Evolutionary conservation across 148 eudicot species (phyloP).

Genomic region (Vaccinium corymbosum): DNA sequence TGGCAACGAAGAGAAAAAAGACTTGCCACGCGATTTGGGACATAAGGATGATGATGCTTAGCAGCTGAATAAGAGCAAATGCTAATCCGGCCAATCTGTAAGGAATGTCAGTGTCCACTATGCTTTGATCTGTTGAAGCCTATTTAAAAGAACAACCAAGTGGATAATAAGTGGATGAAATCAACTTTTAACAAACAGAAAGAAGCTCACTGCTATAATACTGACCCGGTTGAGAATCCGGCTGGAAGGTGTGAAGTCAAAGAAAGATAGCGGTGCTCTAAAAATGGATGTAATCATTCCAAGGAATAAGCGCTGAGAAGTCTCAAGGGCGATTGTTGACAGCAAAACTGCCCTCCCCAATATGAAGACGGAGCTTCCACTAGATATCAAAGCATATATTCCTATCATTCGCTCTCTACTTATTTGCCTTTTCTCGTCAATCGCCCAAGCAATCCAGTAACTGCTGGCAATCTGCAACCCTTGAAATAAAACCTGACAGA

Average conservation of each 20-base stretch:
- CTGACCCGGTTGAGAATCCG: slow-evolving; percentile 76
- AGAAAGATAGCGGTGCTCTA: slow-evolving; percentile 81
- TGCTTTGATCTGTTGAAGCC: slow-evolving; percentile 94
- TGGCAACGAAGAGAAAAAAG: slow-evolving; percentile 52
- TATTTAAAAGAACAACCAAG: slow-evolving; percentile 25
- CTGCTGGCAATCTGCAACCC: slow-evolving; percentile 75
- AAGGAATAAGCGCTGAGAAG: slow-evolving; percentile 58
- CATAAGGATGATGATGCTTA: slow-evolving; percentile 77
- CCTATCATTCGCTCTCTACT: slow-evolving; percentile 49
- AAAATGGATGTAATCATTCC: slow-evolving; percentile 71
- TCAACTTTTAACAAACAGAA: background rate
- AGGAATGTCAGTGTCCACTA: slow-evolving; percentile 83
- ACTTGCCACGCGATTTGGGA: slow-evolving; percentile 78
- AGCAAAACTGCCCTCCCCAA: slow-evolving; percentile 75
- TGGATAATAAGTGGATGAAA: background rate
- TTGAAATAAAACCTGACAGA: slow-evolving; percentile 77
- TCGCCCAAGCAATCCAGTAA: slow-evolving; percentile 95
- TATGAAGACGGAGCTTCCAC: slow-evolving; percentile 78
- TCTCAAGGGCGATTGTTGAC: slow-evolving; percentile 77
- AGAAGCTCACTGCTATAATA: slow-evolving; percentile 4
- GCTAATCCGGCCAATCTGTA: slow-evolving; percentile 90
- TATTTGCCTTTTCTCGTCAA: slow-evolving; percentile 50
- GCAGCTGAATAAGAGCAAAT: slow-evolving; percentile 79
- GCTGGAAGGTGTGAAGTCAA: slow-evolving; percentile 85
- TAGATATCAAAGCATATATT: slow-evolving; percentile 57